A percentile compares a stretch with the other conserved stretches of the same genome.
Evolutionary conservation across 2,329 filamentous ascomycete species (phyloP).

Genomic region (Apiospora pterosperma): DNA sequence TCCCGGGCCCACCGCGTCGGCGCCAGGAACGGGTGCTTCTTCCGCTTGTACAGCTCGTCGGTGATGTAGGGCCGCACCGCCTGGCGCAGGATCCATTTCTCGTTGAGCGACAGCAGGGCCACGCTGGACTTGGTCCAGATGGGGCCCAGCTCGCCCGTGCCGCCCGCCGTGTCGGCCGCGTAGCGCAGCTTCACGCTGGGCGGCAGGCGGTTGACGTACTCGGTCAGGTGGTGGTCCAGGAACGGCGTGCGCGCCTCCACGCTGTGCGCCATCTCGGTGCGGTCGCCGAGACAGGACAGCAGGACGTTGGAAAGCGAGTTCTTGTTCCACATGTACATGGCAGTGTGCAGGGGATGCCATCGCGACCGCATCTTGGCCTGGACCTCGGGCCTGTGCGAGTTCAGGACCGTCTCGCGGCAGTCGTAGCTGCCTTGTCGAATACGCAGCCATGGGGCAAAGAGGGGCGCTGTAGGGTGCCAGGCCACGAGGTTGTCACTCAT

Average conservation of each 20-base stretch:
- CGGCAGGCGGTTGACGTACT: constrained; percentile 10
- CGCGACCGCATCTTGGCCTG: constrained; percentile 7
- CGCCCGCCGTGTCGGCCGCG: no score
- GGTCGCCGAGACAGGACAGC: constrained; percentile 13
- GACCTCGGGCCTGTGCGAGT: background rate
- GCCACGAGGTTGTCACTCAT: no score
- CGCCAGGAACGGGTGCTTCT: constrained; percentile 45
- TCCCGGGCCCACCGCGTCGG: constrained; percentile 34
- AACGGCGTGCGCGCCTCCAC: constrained; percentile 16
- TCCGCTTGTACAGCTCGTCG: constrained; percentile 45
- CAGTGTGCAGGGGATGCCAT: constrained; percentile 14
- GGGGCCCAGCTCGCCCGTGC: no score
- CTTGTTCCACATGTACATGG: constrained; percentile 13
- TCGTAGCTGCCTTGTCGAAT: background rate
- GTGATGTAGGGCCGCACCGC: constrained; percentile 14
- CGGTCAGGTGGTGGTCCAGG: constrained; percentile 16
- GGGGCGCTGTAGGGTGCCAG: no score
- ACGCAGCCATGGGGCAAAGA: background rate
- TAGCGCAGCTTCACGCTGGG: constrained; percentile 15
- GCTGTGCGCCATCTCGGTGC: constrained; percentile 16
- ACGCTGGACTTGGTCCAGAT: no score
- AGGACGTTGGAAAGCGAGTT: constrained; percentile 9
- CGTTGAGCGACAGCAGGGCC: no score
- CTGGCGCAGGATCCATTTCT: constrained; percentile 18
- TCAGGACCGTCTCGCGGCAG: background rate